Evolutionary conservation across 768 basidiomycete genomes (phyloP).

Genomic region (Epithele typhae): DNA sequence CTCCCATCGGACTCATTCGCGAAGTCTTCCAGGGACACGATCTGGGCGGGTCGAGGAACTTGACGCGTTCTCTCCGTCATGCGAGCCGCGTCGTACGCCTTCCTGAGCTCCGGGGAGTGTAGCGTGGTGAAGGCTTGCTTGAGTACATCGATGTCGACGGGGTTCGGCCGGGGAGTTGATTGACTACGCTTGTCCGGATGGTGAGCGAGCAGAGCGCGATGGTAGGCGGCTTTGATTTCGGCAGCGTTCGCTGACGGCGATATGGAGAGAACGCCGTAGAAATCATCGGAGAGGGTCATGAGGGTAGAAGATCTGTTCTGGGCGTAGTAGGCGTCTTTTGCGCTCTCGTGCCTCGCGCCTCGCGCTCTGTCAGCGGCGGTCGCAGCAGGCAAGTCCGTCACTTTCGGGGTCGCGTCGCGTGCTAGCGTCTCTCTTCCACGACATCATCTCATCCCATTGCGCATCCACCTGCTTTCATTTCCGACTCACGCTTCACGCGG

Average conservation of each 20-base stretch:
- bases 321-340: too few species aligned
- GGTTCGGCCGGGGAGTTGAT: not conserved
- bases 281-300: conserved; percentile 31
- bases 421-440: too few species aligned
- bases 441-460: too few species aligned
- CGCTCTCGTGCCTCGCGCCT: too few species aligned
- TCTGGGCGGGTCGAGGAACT: conserved; percentile 66
- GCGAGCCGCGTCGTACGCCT: conserved; percentile 42
- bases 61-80: conserved; percentile 6
- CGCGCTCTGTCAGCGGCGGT: too few species aligned
- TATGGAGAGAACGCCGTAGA: conserved; percentile 57
- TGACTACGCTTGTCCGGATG: conserved; percentile 58
- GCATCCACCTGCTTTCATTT: too few species aligned
- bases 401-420: too few species aligned
- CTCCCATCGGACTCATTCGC: conserved; percentile 28
- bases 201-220: conserved; percentile 52
- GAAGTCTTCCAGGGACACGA: conserved; percentile 78
- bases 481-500: too few species aligned
- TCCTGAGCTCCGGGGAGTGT: conserved; percentile 43
- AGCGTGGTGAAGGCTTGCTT: conserved; percentile 68
- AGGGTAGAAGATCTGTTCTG: too few species aligned
- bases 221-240: conserved; percentile 71
- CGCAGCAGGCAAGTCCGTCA: too few species aligned
- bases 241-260: conserved; percentile 41
- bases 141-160: conserved; percentile 50